Conservation (phyloP, 495 filamentous ascomycete species). For the Xylaria intraflava region DNA sequence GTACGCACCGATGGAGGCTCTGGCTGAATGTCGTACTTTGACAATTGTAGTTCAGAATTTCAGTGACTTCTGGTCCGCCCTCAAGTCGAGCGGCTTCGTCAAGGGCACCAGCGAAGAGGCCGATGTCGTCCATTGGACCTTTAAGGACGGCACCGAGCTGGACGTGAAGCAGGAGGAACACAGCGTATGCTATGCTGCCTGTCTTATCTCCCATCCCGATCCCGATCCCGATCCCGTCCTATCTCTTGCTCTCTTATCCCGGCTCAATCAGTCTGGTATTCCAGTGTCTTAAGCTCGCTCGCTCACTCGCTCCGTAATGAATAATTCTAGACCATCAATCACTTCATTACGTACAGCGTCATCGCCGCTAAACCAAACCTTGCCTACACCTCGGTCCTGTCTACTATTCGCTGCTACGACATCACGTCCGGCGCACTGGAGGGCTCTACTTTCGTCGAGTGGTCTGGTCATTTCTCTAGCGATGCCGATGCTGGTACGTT, state of each 20-base stretch:
- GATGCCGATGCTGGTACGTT: constrained; percentile 60
- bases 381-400: constrained; percentile 54
- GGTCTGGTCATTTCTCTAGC: constrained; percentile 59
- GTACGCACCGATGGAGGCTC: background rate
- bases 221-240: background rate
- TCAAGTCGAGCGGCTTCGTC: constrained; percentile 49
- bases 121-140: constrained; percentile 59
- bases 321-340: constrained; percentile 51
- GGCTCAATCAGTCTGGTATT: too few species aligned
- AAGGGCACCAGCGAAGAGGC: constrained; percentile 54
- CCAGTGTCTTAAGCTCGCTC: background rate
- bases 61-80: constrained; percentile 52
- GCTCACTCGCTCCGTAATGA: background rate
- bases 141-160: constrained; percentile 54
- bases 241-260: background rate
- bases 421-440: constrained; percentile 54
- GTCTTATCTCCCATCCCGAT: background rate
- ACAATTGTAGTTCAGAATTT: constrained; percentile 43
- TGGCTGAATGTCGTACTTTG: background rate
- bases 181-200: constrained; percentile 39
- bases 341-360: constrained; percentile 64
- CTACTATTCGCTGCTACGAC: constrained; percentile 54
- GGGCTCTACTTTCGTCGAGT: constrained; percentile 55
- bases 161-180: constrained; percentile 70
- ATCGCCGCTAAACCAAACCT: constrained; percentile 55